A percentile compares a stretch with the other conserved stretches of the same genome.
Conservation (phyloP, 345 rosid species). For the Corchorus olitorius region DNA sequence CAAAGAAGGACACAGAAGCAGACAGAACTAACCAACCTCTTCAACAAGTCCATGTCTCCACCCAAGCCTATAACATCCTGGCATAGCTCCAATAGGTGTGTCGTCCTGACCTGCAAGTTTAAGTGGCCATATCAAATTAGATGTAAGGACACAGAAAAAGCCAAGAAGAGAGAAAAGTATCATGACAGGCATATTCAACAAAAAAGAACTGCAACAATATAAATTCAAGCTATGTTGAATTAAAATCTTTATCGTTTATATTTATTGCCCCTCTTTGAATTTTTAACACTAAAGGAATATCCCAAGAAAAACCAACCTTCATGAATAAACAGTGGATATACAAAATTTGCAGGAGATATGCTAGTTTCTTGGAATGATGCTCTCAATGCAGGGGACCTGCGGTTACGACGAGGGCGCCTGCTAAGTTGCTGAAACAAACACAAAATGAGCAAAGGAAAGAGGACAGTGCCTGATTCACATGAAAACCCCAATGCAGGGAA, state of each 20-base stretch:
- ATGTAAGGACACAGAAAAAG: background rate
- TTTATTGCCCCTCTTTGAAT: background rate
- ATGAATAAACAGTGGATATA: slow-evolving; percentile 90
- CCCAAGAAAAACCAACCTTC: slow-evolving; percentile 63
- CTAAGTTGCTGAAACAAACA: slow-evolving; percentile 57
- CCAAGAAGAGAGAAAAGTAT: background rate
- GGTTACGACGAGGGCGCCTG: slow-evolving; percentile 85
- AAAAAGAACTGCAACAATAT: background rate
- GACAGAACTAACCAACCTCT: slow-evolving; percentile 53
- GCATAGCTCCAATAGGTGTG: slow-evolving; percentile 99
- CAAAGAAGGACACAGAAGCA: background rate
- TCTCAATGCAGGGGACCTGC: slow-evolving; percentile 66
- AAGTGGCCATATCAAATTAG: background rate
- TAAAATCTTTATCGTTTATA: background rate
- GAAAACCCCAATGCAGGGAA: background rate
- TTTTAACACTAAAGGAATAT: background rate
- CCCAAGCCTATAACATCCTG: slow-evolving; percentile 96
- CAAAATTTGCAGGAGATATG: slow-evolving; percentile 83
- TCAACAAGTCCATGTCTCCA: slow-evolving; percentile 93
- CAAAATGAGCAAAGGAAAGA: background rate
- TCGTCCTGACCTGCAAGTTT: slow-evolving; percentile 80
- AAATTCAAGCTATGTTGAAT: background rate
- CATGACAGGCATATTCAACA: slow-evolving; percentile 5
- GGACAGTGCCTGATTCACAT: background rate
- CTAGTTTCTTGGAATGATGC: slow-evolving; percentile 86